Percentiles rank a stretch among this genome's conserved stretches.
phyloP scores from a whole-genome alignment of 495 filamentous ascomycete genomes.

The Hamigera avellanea region DNA sequence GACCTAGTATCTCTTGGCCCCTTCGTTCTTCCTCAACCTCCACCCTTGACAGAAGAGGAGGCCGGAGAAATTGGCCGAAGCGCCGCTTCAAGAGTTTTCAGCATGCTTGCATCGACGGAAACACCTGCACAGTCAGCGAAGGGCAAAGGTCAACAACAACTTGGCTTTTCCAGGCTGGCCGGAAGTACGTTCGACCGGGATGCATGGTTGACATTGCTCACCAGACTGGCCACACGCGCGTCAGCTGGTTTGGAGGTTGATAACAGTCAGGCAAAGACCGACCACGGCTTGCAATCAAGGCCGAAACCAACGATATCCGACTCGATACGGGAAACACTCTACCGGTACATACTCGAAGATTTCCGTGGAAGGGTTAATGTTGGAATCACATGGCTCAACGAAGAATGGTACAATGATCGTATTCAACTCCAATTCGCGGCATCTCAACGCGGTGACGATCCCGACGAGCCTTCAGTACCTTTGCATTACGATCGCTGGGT shows the following conservation, averaged over 20 bases:
- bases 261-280: conserved; percentile 19
- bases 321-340: conserved; percentile 66
- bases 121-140: conserved; percentile 43
- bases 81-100: conserved; percentile 65
- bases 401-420: conserved; percentile 96
- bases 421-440: conserved; percentile 40
- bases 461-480: conserved; percentile 22
- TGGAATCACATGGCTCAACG: conserved; percentile 83
- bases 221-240: conserved; percentile 74
- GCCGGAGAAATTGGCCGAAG: conserved; percentile 53
- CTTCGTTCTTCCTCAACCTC: conserved; percentile 72
- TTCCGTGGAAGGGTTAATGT: conserved; percentile 78
- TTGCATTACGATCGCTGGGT: conserved; percentile 73
- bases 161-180: conserved; percentile 72
- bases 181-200: conserved; percentile 79
- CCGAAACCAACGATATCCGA: conserved; percentile 40
- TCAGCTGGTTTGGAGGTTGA: conserved; percentile 51
- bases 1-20: conserved; percentile 49
- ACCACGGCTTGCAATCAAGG: conserved; percentile 3
- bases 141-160: conserved; percentile 23
- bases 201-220: conserved; percentile 80
- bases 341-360: conserved; percentile 77
- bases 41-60: conserved; percentile 55
- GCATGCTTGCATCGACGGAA: conserved; percentile 58
- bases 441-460: conserved; percentile 23